Conservation (phyloP, 1,284 basidiomycete genomes). For the Ceratobasidium sp. region DNA sequence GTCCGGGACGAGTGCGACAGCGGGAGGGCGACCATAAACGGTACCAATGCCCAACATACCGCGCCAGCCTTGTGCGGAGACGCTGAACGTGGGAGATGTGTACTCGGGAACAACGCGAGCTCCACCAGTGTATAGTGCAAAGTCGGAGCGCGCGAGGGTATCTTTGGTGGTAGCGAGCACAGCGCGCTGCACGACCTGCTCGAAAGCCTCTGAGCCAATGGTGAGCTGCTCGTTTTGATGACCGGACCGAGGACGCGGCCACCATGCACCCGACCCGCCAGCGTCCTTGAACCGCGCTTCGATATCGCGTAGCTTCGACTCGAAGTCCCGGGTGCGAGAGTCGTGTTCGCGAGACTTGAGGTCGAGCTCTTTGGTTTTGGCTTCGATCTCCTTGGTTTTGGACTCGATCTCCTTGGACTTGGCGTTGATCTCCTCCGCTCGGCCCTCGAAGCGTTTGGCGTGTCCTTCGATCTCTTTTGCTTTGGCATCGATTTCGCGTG, state of each 20-base stretch:
- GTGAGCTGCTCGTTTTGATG: slow-evolving; percentile 42
- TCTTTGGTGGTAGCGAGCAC: slow-evolving; percentile 77
- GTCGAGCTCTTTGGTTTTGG: slow-evolving; percentile 40
- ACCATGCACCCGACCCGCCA: slow-evolving; percentile 56
- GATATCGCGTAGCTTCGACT: slow-evolving; percentile 42
- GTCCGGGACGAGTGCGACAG: slow-evolving; percentile 88
- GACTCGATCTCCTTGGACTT: slow-evolving; percentile 29
- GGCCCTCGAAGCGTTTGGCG: slow-evolving; percentile 41
- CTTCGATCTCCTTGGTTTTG: slow-evolving; percentile 36
- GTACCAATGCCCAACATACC: slow-evolving; percentile 64
- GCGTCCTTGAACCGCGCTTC: slow-evolving; percentile 70
- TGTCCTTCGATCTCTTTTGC: slow-evolving; percentile 32
- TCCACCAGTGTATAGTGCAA: slow-evolving; percentile 86
- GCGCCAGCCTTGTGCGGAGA: slow-evolving; percentile 57
- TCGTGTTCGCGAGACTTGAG: slow-evolving; percentile 29
- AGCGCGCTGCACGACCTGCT: slow-evolving; percentile 50
- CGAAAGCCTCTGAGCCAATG: slow-evolving; percentile 42
- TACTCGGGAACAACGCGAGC: slow-evolving; percentile 84
- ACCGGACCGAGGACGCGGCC: background rate
- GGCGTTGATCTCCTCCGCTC: slow-evolving; percentile 27
- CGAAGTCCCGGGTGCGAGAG: slow-evolving; percentile 23
- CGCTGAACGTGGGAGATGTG: slow-evolving; percentile 82
- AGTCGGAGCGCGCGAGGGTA: slow-evolving; percentile 84
- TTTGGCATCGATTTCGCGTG: slow-evolving; percentile 22
- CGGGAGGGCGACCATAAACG: slow-evolving; percentile 82